Evolutionary conservation across 345 rosid species (phyloP).

Genomic region (Gossypium mustelinum): DNA sequence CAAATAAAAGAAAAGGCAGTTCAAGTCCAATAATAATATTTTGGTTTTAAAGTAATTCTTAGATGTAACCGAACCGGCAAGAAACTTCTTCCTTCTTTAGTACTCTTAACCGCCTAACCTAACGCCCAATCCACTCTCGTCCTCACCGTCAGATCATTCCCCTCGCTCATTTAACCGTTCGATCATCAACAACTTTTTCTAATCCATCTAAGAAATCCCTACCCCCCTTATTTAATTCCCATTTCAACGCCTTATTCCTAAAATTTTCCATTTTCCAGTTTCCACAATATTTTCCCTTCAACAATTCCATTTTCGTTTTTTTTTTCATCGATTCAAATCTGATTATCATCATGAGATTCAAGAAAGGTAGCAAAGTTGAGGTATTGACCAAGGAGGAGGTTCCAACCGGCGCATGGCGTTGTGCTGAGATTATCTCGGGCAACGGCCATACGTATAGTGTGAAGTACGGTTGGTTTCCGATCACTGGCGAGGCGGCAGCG

Average conservation of each 20-base stretch:
- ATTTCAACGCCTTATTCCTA: not conserved
- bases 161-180: not conserved
- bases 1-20: no score
- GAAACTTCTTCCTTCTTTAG: conserved; percentile 4
- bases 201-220: not conserved
- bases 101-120: not conserved
- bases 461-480: conserved; percentile 27
- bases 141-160: not conserved
- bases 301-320: not conserved
- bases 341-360: conserved; percentile 39
- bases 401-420: conserved; percentile 52
- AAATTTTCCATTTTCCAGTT: not conserved
- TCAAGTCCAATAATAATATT: no score
- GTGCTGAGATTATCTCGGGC: conserved; percentile 53
- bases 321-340: not conserved
- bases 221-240: not conserved
- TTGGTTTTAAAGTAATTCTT: not conserved
- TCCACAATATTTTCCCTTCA: not conserved
- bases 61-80: not conserved
- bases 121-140: not conserved
- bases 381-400: conserved; percentile 44
- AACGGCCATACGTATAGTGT: conserved; percentile 54
- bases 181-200: not conserved
- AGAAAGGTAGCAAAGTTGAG: conserved; percentile 60
- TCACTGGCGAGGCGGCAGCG: conserved; percentile 8